phyloP scores from a whole-genome alignment of 495 filamentous ascomycete genomes.

The Xylaria telfairii region DNA sequence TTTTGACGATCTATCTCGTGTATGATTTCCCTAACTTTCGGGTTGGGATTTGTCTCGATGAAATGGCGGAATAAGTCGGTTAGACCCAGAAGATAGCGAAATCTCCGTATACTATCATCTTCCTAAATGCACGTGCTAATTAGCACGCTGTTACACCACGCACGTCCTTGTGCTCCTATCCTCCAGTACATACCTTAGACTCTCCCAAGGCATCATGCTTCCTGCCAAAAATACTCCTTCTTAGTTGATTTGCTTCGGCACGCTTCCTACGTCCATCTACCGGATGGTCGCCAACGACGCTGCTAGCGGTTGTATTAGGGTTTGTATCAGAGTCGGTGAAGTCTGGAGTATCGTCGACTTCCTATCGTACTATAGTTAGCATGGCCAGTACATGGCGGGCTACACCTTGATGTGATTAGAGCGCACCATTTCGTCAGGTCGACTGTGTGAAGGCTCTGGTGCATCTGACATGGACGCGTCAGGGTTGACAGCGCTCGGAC shows the following conservation, averaged over 20 bases:
- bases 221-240: conserved; percentile 90
- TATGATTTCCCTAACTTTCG: conserved; percentile 88
- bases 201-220: conserved; percentile 90
- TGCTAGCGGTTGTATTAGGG: conserved; percentile 89
- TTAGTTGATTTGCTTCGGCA: conserved; percentile 82
- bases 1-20: conserved; percentile 92
- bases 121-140: conserved; percentile 62
- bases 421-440: conserved; percentile 56
- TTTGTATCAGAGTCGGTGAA: conserved; percentile 93
- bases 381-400: neutral
- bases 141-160: conserved; percentile 23
- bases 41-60: conserved; percentile 95
- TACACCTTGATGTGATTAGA: neutral
- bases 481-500: conserved; percentile 54
- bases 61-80: conserved; percentile 99
- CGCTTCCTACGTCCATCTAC: conserved; percentile 83
- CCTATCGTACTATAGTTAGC: conserved; percentile 47
- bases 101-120: conserved; percentile 93
- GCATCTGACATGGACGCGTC: conserved; percentile 68
- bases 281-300: conserved; percentile 73
- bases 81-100: conserved; percentile 92
- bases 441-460: conserved; percentile 52
- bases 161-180: conserved; percentile 11
- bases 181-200: conserved; percentile 71
- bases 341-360: conserved; percentile 80